These are phyloP conservation scores for Pythium oligandrum DNA, from an alignment of 352 stramenopile genomes.

Conservation along the genomic window DNA sequence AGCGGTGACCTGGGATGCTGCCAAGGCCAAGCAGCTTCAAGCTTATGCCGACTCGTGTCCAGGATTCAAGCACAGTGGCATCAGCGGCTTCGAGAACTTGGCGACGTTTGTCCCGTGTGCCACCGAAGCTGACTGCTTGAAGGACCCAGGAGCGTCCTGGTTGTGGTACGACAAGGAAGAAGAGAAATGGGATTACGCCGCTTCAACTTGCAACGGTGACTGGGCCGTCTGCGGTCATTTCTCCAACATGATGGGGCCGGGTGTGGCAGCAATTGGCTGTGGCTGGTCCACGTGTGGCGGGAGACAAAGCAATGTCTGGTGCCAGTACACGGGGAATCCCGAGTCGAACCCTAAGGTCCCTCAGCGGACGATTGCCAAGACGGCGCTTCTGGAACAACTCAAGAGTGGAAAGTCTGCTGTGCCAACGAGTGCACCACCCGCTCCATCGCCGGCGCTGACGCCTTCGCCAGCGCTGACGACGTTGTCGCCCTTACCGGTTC, in stretches of 20 bases:
- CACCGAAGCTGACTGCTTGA: background rate
- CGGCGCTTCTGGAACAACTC: background rate
- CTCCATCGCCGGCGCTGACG: too few relatives aligned
- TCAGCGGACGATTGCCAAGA: background rate
- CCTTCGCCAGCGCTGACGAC: too few relatives aligned
- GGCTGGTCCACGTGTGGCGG: conserved; percentile 1
- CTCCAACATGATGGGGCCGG: conserved; percentile 1
- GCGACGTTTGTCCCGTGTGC: background rate
- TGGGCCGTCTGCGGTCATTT: conserved; percentile 1
- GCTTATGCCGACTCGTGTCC: too few relatives aligned
- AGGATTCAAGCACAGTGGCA: too few relatives aligned
- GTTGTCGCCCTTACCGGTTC: too few relatives aligned
- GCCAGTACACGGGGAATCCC: background rate
- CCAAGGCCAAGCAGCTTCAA: too few relatives aligned
- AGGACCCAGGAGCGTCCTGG: conserved; percentile 1
- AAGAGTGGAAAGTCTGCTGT: background rate
- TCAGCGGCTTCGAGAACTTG: conserved; percentile 3
- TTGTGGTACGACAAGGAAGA: conserved; percentile 2
- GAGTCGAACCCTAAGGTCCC: conserved; percentile 1
- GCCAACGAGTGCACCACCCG: too few relatives aligned
- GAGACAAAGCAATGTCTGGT: background rate
- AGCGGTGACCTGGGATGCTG: too few relatives aligned
- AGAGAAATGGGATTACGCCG: conserved; percentile 1
- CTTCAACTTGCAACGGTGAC: background rate
- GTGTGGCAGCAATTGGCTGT: background rate